These are phyloP conservation scores for Phalaenopsis equestris DNA, from an alignment of 106 monocot genomes.

Conservation along the genomic window DNA sequence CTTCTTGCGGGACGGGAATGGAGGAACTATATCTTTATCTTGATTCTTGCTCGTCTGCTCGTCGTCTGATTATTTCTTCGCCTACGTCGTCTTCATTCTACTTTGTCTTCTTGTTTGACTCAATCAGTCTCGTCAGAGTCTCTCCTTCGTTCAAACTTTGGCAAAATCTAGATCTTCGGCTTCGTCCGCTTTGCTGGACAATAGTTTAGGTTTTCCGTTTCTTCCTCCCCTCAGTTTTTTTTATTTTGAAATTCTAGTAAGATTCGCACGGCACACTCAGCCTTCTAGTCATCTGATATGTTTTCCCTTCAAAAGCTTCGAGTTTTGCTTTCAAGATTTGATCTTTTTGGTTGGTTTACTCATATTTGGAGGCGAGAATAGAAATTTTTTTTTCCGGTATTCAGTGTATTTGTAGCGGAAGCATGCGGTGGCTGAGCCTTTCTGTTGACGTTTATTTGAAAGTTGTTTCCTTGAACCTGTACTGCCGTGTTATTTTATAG, in stretches of 20 bases:
- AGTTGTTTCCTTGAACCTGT: constrained; percentile 36
- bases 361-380: no score
- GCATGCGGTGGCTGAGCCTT: constrained; percentile 64
- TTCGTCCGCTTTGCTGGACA: not conserved
- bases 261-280: not conserved
- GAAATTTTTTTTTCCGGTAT: no score
- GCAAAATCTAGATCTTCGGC: no score
- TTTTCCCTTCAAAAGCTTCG: not conserved
- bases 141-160: no score
- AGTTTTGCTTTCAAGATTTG: not conserved
- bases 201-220: not conserved
- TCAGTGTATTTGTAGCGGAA: not conserved
- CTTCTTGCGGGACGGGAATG: no score
- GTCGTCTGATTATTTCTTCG: no score
- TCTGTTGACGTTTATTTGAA: constrained; percentile 51
- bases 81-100: no score
- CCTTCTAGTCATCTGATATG: not conserved
- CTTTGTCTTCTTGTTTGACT: no score
- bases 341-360: not conserved
- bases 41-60: no score
- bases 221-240: not conserved
- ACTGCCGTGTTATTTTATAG: constrained; percentile 77
- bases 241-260: not conserved
- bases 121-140: no score
- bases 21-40: no score